Evolutionary conservation across 805 yeast species (phyloP), one percentile per base, ranked within the genome.

Genomic region (Blastobotrys parvus): DNA sequence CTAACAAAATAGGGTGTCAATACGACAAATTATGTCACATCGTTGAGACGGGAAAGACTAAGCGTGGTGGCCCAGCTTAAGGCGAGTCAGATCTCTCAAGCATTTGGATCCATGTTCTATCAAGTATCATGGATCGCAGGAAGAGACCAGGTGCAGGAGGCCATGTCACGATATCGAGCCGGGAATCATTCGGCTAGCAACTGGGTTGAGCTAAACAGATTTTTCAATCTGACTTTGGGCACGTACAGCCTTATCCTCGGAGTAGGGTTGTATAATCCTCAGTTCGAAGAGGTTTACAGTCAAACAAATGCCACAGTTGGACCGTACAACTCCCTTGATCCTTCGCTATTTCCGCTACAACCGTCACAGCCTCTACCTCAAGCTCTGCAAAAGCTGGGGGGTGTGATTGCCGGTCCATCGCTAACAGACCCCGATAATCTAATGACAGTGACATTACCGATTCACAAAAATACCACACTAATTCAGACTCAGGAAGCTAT

Each of bases 51-150:
- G 1, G 88, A 84, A 48, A 72, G 88, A 44, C 65, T 88, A 20
- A 75, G 75, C 53, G 85, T 85, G 35, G 83, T 87, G 17, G 83
- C 95, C 2, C 83, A 83, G 59, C 66, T 88, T 44, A 87, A 86
- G 60, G 77, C 90, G 0, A 74, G 89, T 0, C 95, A 88, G 60
- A 67, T 87, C 17, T 72, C 71, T 43, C 95, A 86, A 61, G 73
- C 77, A 33, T 64, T 84, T 45, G 74, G 74, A 45, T 72, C 69
- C 47, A 65, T 76, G 21, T 80, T 77, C 58, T 83, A 80, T 56
- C 94, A 86, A 60, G 72, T 80, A 2, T 71, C 72, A 44, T 78
- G 82, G 68, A 64, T 87, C 7, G 65, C 85, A 1, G 68, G 77
- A 2, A 71, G 80, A 51, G 83, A 78, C 45, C 60, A 79, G 1